These are phyloP conservation scores for Tolypocladium capitatum DNA, from an alignment of 2,329 filamentous ascomycete species.

Conservation along the genomic window DNA sequence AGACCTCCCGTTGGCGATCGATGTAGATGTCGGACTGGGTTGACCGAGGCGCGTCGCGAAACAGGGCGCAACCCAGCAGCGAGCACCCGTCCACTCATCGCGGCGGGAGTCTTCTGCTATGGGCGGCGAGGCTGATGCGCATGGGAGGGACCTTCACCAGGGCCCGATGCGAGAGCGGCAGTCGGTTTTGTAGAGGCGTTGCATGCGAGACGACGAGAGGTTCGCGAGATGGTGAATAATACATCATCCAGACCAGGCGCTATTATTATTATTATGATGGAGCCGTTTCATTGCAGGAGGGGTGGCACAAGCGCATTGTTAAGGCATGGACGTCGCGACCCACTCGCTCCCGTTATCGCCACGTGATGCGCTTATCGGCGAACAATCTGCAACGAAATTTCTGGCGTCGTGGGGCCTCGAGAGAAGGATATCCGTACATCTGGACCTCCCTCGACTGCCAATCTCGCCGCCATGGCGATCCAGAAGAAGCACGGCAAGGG, in stretches of 20 bases:
- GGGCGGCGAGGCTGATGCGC: not conserved
- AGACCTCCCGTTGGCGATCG: slow-evolving; percentile 56
- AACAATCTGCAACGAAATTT: slow-evolving; percentile 19
- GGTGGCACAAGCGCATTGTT: not conserved
- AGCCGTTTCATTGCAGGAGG: not conserved
- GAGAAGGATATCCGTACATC: not conserved
- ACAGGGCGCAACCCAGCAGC: slow-evolving; percentile 58
- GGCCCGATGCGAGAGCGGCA: not conserved
- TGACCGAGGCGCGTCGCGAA: slow-evolving; percentile 45
- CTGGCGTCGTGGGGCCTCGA: slow-evolving; percentile 12
- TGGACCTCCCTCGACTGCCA: not conserved
- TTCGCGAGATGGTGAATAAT: not conserved
- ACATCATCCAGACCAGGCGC: not conserved
- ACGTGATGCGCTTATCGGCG: slow-evolving; percentile 20
- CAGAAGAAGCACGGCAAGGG: slow-evolving; percentile 99
- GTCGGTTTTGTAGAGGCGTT: not conserved
- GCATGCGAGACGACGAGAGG: not conserved
- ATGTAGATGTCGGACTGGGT: slow-evolving; percentile 50
- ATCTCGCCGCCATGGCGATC: slow-evolving; percentile 58
- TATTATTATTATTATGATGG: no score
- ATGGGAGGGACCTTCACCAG: not conserved
- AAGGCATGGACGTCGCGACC: not conserved
- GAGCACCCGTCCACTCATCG: slow-evolving; percentile 32
- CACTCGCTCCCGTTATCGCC: slow-evolving; percentile 13
- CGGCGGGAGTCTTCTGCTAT: slow-evolving; percentile 4